These are phyloP conservation scores for Xylariales sp. DNA, from an alignment of 2,329 filamentous ascomycete genomes.

Conservation along the genomic window DNA sequence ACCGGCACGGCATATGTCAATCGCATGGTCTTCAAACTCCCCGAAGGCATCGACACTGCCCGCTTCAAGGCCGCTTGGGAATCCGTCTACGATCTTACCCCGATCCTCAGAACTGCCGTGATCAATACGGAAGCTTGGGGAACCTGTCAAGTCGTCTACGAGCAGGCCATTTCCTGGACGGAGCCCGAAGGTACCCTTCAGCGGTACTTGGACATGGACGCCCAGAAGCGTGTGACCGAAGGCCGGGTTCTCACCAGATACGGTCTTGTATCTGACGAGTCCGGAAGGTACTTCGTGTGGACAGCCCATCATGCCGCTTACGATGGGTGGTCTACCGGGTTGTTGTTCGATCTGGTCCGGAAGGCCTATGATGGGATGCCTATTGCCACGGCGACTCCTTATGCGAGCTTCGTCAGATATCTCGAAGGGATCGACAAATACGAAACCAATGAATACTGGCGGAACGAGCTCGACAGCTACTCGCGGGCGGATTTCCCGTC, in stretches of 20 bases:
- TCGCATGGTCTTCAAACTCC: conserved; percentile 11
- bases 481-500: not conserved
- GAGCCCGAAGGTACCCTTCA: not conserved
- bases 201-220: conserved; percentile 1
- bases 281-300: conserved; percentile 6
- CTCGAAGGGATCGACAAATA: not conserved
- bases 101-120: conserved; percentile 18
- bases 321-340: conserved; percentile 9
- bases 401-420: conserved; percentile 1
- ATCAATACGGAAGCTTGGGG: conserved; percentile 8
- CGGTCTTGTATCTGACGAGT: conserved; percentile 1
- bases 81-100: not conserved
- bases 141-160: conserved; percentile 7
- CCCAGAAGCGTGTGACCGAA: not conserved
- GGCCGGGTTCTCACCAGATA: conserved; percentile 6
- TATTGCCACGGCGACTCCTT: not conserved
- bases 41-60: conserved; percentile 1
- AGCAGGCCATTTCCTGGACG: not conserved
- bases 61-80: conserved; percentile 14
- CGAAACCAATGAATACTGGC: conserved; percentile 1
- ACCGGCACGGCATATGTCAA: conserved; percentile 23
- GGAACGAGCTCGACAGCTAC: not conserved
- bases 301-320: conserved; percentile 9
- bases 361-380: conserved; percentile 2
- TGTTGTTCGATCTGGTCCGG: conserved; percentile 1